Conservation (phyloP, 257 asterid genomes). For the Scutellaria minor region DNA sequence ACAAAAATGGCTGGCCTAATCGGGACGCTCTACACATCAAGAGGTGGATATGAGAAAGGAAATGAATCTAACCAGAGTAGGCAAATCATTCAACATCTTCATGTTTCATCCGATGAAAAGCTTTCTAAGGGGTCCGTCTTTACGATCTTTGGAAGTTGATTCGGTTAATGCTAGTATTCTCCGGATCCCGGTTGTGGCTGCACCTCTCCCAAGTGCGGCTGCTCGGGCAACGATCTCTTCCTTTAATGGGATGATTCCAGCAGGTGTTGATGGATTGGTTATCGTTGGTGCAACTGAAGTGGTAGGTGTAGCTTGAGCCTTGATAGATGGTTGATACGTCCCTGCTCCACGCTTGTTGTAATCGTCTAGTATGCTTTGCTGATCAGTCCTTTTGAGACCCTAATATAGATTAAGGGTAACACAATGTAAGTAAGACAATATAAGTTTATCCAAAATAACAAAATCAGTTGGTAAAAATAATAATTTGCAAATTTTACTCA, state of each 20-base stretch:
- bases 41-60: conserved; percentile 11
- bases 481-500: neutral
- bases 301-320: conserved; percentile 52
- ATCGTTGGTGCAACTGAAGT: conserved; percentile 50
- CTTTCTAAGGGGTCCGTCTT: conserved; percentile 90
- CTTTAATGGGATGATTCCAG: conserved; percentile 69
- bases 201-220: conserved; percentile 97
- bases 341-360: conserved; percentile 90
- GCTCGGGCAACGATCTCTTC: conserved; percentile 97
- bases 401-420: conserved; percentile 33
- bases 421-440: neutral
- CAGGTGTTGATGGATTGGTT: conserved; percentile 50
- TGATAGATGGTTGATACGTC: conserved; percentile 59
- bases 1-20: conserved; percentile 30
- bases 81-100: conserved; percentile 3
- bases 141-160: conserved; percentile 86
- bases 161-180: conserved; percentile 91
- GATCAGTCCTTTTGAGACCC: conserved; percentile 95
- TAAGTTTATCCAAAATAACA: neutral
- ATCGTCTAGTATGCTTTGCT: conserved; percentile 90
- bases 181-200: conserved; percentile 90
- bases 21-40: conserved; percentile 24
- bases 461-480: conserved; percentile 10
- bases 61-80: conserved; percentile 31
- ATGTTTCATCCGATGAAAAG: conserved; percentile 75